Base-by-base conservation (phyloP, 306 rosid species). In the Lablab purpureus region DNA sequence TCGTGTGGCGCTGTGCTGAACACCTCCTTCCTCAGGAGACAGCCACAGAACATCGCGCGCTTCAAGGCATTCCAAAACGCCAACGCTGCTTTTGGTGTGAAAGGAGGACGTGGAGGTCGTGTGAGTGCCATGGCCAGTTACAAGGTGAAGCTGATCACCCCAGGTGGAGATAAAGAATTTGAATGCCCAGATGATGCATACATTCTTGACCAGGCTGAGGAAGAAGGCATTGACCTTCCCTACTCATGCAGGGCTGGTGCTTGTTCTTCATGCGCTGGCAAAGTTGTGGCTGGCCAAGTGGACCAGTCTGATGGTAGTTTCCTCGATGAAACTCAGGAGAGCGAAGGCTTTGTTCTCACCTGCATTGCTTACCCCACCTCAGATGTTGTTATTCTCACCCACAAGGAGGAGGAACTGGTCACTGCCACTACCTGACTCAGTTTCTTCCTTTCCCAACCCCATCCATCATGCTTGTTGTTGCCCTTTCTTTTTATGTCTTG, bases 201-300 rank as follows among this genome's bases (percentile, higher is more conserved):
- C 91, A 76, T 95, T 30, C 89, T 95, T 5, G 98, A 95, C 80
- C 80, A 46, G 0, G 98, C 99, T 0, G 99, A 93, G 62, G 96
- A 95, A 3, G 0, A 6, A 0, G 96, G 97, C 0, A 0, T 87
- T 27, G 99, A 95, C 0, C 89, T 93, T 36, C 99, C 98, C 0
- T 91, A 91, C 85, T 95, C 99, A 0, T 95, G 98, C 87, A 82
- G 98, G 41, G 99, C 99, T 8, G 98, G 99, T 3, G 81, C 99
- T 21, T 95, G 99, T 87, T 95, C 99, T 64, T 84, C 97, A 0
- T 95, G 98, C 18, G 94, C 93, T 9, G 99, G 92, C 2, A 91
- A 83, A 68, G 82, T 95, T 25, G 76, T 65, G 2, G 0, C 0
- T 3, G 99, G 98, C 10, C 0, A 0, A 0, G 45, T 93, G 21